phyloP scores from a whole-genome alignment of 345 rosid species.

The Salix exigua region DNA sequence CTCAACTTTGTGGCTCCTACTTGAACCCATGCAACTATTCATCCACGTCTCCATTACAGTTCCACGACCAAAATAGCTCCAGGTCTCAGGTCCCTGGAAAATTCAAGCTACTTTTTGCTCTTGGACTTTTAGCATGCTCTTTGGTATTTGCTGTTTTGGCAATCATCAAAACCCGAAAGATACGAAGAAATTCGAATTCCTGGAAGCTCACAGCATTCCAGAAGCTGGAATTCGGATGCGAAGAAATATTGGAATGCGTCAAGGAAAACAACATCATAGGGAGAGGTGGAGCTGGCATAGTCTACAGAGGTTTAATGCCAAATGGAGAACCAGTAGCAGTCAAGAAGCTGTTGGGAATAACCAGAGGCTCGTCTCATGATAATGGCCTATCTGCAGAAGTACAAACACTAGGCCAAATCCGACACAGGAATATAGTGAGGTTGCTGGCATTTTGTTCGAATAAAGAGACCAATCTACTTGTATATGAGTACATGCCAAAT shows the following conservation, averaged over 20 bases:
- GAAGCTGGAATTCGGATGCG: slow-evolving; percentile 48
- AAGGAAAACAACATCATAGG: slow-evolving; percentile 66
- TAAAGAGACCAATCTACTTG: slow-evolving; percentile 53
- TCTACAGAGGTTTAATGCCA: slow-evolving; percentile 54
- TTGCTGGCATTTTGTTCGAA: slow-evolving; percentile 63
- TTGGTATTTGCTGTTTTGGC: slow-evolving; percentile 42
- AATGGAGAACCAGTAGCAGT: slow-evolving; percentile 60
- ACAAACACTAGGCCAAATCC: slow-evolving; percentile 60
- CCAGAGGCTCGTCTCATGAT: slow-evolving; percentile 42
- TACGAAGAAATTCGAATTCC: slow-evolving; percentile 26
- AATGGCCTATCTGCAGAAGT: slow-evolving; percentile 61
- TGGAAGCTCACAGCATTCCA: slow-evolving; percentile 76
- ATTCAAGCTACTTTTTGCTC: slow-evolving; percentile 47
- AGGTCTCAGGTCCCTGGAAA: slow-evolving; percentile 28
- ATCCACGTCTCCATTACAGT: slow-evolving; percentile 5
- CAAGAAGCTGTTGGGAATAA: slow-evolving; percentile 51
- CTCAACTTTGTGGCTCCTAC: slow-evolving; percentile 48
- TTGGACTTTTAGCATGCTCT: slow-evolving; percentile 54
- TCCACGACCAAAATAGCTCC: slow-evolving; percentile 9
- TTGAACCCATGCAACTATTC: slow-evolving; percentile 43
- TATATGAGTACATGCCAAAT: slow-evolving; percentile 65
- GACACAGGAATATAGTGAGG: slow-evolving; percentile 70
- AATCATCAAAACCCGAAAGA: slow-evolving; percentile 43
- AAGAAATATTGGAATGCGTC: slow-evolving; percentile 54
- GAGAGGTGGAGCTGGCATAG: slow-evolving; percentile 70